Evolutionary conservation across 805 yeast species (phyloP), one percentile per base, ranked within the genome.

Genomic region (Ogataea corticis): DNA sequence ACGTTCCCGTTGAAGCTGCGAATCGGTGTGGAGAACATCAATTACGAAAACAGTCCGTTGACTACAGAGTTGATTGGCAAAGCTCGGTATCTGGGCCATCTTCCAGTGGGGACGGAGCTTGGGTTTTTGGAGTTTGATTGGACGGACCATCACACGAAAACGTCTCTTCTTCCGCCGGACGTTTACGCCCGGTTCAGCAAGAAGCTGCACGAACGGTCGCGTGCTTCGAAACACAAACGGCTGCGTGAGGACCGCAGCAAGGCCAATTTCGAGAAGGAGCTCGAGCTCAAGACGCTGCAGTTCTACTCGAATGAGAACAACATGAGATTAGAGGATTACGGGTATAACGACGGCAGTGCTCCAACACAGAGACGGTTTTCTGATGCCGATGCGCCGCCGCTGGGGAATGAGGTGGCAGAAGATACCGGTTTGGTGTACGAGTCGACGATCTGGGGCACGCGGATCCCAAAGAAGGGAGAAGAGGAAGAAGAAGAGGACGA

Each of bases 91-190:
- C 66, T 94, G 45, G 75, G 86, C 0, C 92, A 92, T 63, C 66
- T 90, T 17, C 97, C 99, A 0, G 62, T 79, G 23, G 97, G 97
- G 1, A 85, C 96, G 0, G 86, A 85, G 42, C 64, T 92, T 34
- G 95, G 90, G 10, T 82, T 87, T 51, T 61, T 94, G 44, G 98
- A 94, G 56, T 77, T 96, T 41, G 84, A 88, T 60, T 92, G 98
- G 98, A 41, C 56, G 14, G 63, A 56, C 33, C 43, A 44, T 3
- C 25, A 29, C 5, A 70, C 54, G 23, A 47, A 50, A 18, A 33
- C 31, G 41, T 58, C 58, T 12, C 43, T 60, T 28, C 56, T 77
- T 7, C 75, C 79, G 2, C 63, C 67, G 9, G 77, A 76, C 25
- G 67, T 76, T 1, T 69, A 67, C 46, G 66, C 67, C 2, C 58